Evolutionary conservation across 805 yeast genomes (phyloP), one percentile per base, ranked within the genome.

Genomic region (Starmerella vaccinii): DNA sequence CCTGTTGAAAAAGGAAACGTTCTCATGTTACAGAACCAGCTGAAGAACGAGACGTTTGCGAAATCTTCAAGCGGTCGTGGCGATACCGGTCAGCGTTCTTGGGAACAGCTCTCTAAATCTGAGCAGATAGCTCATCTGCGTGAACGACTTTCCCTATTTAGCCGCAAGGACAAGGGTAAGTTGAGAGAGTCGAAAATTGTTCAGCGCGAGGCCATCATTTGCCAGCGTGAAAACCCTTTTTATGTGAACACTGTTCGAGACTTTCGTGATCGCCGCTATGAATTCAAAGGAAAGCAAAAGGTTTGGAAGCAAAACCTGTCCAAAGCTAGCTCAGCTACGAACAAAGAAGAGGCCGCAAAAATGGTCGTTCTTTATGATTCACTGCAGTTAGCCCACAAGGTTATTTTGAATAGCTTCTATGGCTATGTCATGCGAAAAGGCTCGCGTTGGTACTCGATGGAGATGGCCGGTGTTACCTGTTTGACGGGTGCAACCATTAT

Each of bases 351-450:
- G 64, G 97, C 97, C 1, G 77, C 81, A 53, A 92, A 94, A 66
- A 89, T 87, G 92, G 84, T 87, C 22, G 86, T 92, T 34, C 72
- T 92, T 46, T 92, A 89, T 65, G 98, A 92, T 63, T 90, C 98
- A 2, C 71, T 92, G 59, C 99, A 92, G 68, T 74, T 92, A 57
- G 98, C 98, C 0, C 97, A 92, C 66, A 92, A 92, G 63, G 97
- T 90, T 63, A 92, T 92, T 68, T 74, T 92, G 61, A 92, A 92
- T 63, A 90, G 97, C 0, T 92, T 92, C 64, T 92, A 92, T 61
- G 99, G 99, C 46, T 92, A 92, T 62, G 98, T 92, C 13, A 92
- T 92, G 98, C 78, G 99, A 68, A 92, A 92, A 62, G 99, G 98
- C 35, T 92, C 98, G 0, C 76, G 99, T 53, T 92, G 99, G 99